Evolutionary conservation across 331 rosid species (phyloP).

Genomic region (Rosa hybrid): DNA sequence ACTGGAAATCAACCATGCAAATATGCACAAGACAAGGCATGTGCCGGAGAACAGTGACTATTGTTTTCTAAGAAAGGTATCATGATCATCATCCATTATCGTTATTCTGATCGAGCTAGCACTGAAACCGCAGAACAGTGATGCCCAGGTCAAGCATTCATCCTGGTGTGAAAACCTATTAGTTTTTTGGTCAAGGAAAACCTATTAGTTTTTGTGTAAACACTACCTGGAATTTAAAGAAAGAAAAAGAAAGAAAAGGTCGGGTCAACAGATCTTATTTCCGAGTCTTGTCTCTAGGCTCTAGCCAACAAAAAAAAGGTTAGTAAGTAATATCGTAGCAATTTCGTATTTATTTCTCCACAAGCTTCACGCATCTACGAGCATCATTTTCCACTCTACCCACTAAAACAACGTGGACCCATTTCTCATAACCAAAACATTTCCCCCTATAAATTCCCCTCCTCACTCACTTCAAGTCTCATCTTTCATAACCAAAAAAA

Average conservation of each 20-base stretch:
- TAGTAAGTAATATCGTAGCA: background rate
- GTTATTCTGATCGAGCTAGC: too few species aligned
- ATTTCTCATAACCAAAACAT: background rate
- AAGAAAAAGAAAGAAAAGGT: background rate
- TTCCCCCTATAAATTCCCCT: background rate
- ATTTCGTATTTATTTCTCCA: background rate
- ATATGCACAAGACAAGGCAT: background rate
- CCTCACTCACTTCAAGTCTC: background rate
- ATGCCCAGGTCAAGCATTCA: background rate
- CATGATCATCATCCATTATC: background rate
- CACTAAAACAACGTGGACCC: background rate
- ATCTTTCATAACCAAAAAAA: background rate
- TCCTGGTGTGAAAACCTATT: background rate
- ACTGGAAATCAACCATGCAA: background rate
- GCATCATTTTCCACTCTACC: background rate
- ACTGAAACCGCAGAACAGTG: too few species aligned
- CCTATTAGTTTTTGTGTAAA: background rate
- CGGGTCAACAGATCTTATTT: background rate
- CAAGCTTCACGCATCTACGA: conserved; percentile 1
- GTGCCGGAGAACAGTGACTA: background rate
- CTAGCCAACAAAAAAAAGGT: background rate
- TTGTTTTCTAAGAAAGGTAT: background rate
- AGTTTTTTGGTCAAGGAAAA: background rate
- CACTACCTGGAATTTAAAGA: background rate
- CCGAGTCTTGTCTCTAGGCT: background rate